Base-by-base conservation (phyloP, 129 eudicot species). In the Arctium minus region DNA sequence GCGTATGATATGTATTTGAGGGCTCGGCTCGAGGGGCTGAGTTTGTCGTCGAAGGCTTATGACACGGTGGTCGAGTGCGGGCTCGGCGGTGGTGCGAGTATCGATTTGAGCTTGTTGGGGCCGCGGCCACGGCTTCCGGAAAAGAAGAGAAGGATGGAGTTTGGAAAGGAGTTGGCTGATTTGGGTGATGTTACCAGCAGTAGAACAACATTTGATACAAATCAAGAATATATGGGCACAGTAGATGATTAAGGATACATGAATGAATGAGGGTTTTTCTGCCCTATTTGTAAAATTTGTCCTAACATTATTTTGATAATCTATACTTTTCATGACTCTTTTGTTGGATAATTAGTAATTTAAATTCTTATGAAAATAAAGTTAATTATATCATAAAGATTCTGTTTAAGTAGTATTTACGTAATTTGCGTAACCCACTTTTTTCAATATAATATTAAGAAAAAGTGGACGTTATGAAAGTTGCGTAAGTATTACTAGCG, bases 1-100 rank as follows among this genome's bases (percentile, higher is more conserved):
- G 99, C 98, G 0, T 89, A 90, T 86, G 98, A 93, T 73, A 72
- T 93, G 89, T 90, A 90, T 75, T 69, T 90, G 87, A 85, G 85
- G 86, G 98, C 93, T 70, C 81, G 29, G 5, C 78, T 13, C 5
- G 90, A 90, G 65, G 93, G 98, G 48, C 48, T 96, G 76, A 86
- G 31, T 78, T 94, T 91, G 60, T 88, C 96, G 12, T 29, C 81
- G 1, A 92, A 93, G 81, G 93, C 98, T 6, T 93, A 91, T 36
- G 97, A 96, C 76, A 83, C 86, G 8, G 90, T 93, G 0, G 78
- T 90, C 8, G 71, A 70, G 76, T 90, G 87, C 1, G 76, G 94
- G 29, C 31, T 56, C 36, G 80, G 33, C 3, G 74, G 88, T 69
- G 97, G 90, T 65, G 94, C 86, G 46, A 85, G 86, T 6, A 50